Conservation (phyloP, 768 basidiomycete genomes). For the Dioszegia aurantiaca region DNA sequence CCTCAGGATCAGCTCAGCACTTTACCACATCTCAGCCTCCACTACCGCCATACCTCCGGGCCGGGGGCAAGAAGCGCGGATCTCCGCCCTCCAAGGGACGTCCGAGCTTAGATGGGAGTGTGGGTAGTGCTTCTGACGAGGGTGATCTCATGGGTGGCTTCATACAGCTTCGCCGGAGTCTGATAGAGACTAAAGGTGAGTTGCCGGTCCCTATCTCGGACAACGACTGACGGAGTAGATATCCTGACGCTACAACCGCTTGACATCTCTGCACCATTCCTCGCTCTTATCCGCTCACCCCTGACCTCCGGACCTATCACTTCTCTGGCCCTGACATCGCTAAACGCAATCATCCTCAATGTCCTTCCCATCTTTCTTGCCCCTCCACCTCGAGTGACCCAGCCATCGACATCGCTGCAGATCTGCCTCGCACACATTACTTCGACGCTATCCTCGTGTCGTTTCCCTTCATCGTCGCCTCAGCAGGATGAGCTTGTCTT, state of each 20-base stretch:
- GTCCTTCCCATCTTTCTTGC: constrained; percentile 44
- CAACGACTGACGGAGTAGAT: no score
- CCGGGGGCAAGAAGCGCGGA: constrained; percentile 7
- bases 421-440: constrained; percentile 75
- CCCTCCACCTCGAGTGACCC: constrained; percentile 24
- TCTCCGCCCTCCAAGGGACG: constrained; percentile 49
- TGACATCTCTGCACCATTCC: constrained; percentile 74
- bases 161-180: constrained; percentile 71
- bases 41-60: constrained; percentile 28
- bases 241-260: constrained; percentile 45
- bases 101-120: constrained; percentile 56
- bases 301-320: constrained; percentile 96
- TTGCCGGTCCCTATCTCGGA: background rate
- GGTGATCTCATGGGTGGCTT: constrained; percentile 87
- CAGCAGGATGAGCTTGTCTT: constrained; percentile 97
- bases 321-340: constrained; percentile 80
- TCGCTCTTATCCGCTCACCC: constrained; percentile 86
- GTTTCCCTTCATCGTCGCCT: constrained; percentile 95
- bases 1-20: constrained; percentile 56
- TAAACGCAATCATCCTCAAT: constrained; percentile 75
- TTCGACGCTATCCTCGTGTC: constrained; percentile 87
- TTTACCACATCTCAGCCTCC: constrained; percentile 28
- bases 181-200: constrained; percentile 65
- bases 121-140: constrained; percentile 60
- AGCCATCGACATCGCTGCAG: constrained; percentile 60